Conservation (phyloP, 495 filamentous ascomycete species). For the Bacidia gigantensis region DNA sequence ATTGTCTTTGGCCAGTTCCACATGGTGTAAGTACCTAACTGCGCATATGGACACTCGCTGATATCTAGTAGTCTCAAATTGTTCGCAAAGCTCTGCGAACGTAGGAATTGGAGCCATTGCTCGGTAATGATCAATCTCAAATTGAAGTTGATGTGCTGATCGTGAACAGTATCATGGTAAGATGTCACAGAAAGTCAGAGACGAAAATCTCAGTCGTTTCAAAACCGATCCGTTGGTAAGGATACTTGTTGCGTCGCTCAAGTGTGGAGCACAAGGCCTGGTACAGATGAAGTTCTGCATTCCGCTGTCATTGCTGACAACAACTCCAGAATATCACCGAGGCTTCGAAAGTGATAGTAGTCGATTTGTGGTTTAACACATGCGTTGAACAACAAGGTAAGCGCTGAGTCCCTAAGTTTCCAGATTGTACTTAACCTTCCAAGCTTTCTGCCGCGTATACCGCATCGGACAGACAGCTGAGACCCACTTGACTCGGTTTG, state of each 20-base stretch:
- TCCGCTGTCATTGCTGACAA: not conserved
- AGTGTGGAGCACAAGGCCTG: slow-evolving; percentile 29
- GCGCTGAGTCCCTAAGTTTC: too few relatives aligned
- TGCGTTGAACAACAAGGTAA: slow-evolving; percentile 34
- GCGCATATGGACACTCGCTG: not conserved
- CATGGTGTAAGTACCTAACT: slow-evolving; percentile 10
- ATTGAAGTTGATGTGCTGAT: not conserved
- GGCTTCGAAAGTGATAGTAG: slow-evolving; percentile 42
- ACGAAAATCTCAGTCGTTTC: slow-evolving; percentile 23
- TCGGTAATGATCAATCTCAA: slow-evolving; percentile 16
- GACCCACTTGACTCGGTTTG: slow-evolving; percentile 39
- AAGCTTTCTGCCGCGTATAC: slow-evolving; percentile 47
- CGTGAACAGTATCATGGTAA: slow-evolving; percentile 24
- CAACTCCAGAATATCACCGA: slow-evolving; percentile 30
- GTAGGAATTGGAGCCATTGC: slow-evolving; percentile 18
- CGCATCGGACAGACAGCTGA: slow-evolving; percentile 46
- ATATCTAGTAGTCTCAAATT: slow-evolving; percentile 20
- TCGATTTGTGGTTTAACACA: slow-evolving; percentile 51
- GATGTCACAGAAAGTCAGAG: slow-evolving; percentile 18
- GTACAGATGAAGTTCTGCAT: not conserved
- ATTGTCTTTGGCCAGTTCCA: slow-evolving; percentile 31
- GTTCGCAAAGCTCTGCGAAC: slow-evolving; percentile 19
- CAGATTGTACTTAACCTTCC: slow-evolving; percentile 1
- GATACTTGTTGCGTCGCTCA: slow-evolving; percentile 32
- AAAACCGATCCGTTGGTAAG: slow-evolving; percentile 15